phyloP scores from a whole-genome alignment of 768 basidiomycete genomes.

The Auricularia auricula-judae region DNA sequence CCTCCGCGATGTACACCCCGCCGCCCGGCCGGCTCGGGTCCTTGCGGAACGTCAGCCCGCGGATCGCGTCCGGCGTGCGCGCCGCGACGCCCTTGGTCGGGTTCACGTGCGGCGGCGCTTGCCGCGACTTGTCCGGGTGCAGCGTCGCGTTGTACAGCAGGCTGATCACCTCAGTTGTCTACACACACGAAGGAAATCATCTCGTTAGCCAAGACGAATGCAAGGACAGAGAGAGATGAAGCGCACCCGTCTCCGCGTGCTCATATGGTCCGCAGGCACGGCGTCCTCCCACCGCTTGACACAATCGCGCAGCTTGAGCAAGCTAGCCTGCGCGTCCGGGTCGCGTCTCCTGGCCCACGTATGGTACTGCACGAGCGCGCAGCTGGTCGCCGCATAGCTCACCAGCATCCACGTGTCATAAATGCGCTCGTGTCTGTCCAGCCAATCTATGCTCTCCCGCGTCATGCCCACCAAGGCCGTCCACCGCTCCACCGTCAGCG shows the following conservation, averaged over 20 bases:
- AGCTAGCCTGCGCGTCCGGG: conserved; percentile 55
- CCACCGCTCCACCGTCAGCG: conserved; percentile 74
- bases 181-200: conserved; percentile 6
- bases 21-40: conserved; percentile 78
- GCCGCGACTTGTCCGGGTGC: conserved; percentile 40
- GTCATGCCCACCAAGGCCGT: conserved; percentile 58
- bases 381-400: conserved; percentile 78
- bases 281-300: conserved; percentile 80
- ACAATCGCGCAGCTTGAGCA: conserved; percentile 74
- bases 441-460: conserved; percentile 80
- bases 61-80: conserved; percentile 38
- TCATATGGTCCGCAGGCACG: conserved; percentile 89
- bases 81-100: conserved; percentile 56
- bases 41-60: conserved; percentile 58
- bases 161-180: conserved; percentile 90
- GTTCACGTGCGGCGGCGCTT: conserved; percentile 56
- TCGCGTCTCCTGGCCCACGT: conserved; percentile 85
- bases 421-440: conserved; percentile 64
- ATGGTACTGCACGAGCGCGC: conserved; percentile 89
- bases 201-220: not conserved
- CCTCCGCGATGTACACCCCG: conserved; percentile 67
- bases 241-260: conserved; percentile 74
- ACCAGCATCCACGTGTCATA: conserved; percentile 85
- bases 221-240: conserved; percentile 11
- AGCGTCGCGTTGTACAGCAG: conserved; percentile 91